These are phyloP conservation scores for Cyanidium caldarium DNA, from an alignment of 23 red algal genomes.

Conservation along the genomic window DNA sequence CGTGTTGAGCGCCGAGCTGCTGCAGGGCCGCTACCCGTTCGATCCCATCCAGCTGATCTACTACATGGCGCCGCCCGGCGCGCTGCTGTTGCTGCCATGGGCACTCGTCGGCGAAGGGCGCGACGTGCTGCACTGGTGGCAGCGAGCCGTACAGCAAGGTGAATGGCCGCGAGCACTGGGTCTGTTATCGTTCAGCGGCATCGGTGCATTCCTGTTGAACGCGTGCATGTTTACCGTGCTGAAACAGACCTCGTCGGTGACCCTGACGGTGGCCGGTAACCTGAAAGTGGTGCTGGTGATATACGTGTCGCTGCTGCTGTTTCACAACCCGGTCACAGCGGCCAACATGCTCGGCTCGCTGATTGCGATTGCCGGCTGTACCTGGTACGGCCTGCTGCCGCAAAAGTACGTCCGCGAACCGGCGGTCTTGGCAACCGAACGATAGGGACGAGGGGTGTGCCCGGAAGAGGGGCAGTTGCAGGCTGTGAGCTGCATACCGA, in stretches of 20 bases:
- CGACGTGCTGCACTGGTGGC: conserved; percentile 16
- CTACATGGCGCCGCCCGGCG: conserved; percentile 64
- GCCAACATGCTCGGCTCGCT: conserved; percentile 51
- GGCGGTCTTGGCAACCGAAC: too few species aligned
- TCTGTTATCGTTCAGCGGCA: conserved; percentile 21
- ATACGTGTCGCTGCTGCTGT: conserved; percentile 46
- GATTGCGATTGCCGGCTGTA: conserved; percentile 55
- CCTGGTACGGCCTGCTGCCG: conserved; percentile 71
- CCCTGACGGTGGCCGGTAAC: conserved; percentile 63
- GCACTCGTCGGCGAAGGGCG: conserved; percentile 14
- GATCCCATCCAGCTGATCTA: conserved; percentile 53
- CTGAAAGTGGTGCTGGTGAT: conserved; percentile 76
- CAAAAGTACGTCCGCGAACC: too few species aligned
- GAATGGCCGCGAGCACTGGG: too few species aligned
- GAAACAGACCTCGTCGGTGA: conserved; percentile 59
- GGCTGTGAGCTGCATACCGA: too few species aligned
- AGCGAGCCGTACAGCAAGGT: too few species aligned
- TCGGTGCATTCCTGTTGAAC: conserved; percentile 53
- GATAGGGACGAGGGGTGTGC: too few species aligned
- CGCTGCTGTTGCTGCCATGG: conserved; percentile 26
- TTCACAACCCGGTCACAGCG: conserved; percentile 40
- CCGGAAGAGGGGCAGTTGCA: too few species aligned
- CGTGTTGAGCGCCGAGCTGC: conserved; percentile 46
- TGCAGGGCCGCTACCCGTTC: conserved; percentile 41
- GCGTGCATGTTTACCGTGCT: conserved; percentile 57